Evolutionary conservation across 2,329 filamentous ascomycete genomes (phyloP), one percentile per base, ranked within the genome.

Genomic region (Trichoderma sp.): DNA sequence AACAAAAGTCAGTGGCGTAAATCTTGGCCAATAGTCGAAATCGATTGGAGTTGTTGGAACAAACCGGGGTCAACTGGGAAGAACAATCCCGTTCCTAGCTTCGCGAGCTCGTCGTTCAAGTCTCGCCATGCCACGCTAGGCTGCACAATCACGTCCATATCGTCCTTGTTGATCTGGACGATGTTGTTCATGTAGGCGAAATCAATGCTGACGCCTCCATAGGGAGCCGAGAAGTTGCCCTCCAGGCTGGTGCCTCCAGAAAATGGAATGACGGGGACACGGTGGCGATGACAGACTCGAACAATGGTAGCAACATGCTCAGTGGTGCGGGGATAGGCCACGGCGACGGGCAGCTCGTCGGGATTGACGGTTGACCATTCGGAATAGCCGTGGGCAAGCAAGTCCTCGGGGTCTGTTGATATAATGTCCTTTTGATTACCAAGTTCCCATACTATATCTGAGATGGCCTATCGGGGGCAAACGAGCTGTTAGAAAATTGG

Each of bases 91-190:
- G 88, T 90, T 49, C 87, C 85, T 79, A 91, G 88, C 75, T 92
- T 89, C 60, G 89, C 85, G 57, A 90, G 78, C 74, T 88, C 81
- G 72, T 91, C 88, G 75, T 97, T 97, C 69, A 97, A 82, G 64
- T 92, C 89, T 86, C 96, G 94, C 94, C 94, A 97, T n/a, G 91
- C 91, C 11, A 97, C 90, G 7, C 92, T 92, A 3, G 94, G 94
- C 78, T 97, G 94, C 3, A 97, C 93, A 5, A 97, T 92, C 61
- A 97, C 86, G 74, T 97, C 94, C 92, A 97, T 93, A 77, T 97
- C 94, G 4, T 92, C 91, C 73, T 92, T 90, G 78, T 97, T 91
- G 68, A 97, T 84, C 66, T 89, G 84, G 35, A 97, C 74, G 31
- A 97, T 91, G 75, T 89, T 84, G 77, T 97, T 91, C 94, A 97